A percentile compares a stretch with the other conserved stretches of the same genome.
phyloP scores from a whole-genome alignment of 2,329 filamentous ascomycete genomes.

The Penicillium occitanis region DNA sequence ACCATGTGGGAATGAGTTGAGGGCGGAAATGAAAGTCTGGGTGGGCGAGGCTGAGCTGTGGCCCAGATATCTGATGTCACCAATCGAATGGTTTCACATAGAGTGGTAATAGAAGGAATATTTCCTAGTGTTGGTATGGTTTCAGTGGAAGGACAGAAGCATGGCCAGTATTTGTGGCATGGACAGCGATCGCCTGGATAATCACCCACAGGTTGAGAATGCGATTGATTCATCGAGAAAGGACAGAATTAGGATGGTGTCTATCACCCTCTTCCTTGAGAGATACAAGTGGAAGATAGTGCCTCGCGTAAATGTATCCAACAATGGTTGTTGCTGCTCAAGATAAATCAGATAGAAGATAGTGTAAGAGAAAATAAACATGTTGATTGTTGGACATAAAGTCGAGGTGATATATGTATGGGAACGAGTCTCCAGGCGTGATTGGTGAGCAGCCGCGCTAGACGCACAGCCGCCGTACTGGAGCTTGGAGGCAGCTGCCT shows the following conservation, averaged over 20 bases:
- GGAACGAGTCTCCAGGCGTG: neutral
- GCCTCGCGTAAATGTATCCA: neutral
- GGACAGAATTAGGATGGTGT: neutral
- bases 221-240: neutral
- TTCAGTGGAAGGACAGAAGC: neutral
- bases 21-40: neutral
- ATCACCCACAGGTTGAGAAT: neutral
- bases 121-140: neutral
- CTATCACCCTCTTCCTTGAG: neutral
- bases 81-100: too few species aligned
- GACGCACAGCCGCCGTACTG: slow-evolving; percentile 16
- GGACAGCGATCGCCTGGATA: neutral
- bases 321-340: neutral
- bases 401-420: neutral
- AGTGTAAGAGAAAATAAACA: neutral
- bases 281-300: neutral
- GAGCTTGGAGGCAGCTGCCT: slow-evolving; percentile 20
- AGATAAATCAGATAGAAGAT: neutral
- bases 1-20: neutral
- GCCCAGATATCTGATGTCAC: too few species aligned
- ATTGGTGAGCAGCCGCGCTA: slow-evolving; percentile 12
- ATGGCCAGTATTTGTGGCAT: neutral
- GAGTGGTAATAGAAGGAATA: too few species aligned
- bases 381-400: neutral
- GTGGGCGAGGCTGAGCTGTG: neutral